Evolutionary conservation across 495 filamentous ascomycete genomes (phyloP).

Genomic region (Tuber aestivum): DNA sequence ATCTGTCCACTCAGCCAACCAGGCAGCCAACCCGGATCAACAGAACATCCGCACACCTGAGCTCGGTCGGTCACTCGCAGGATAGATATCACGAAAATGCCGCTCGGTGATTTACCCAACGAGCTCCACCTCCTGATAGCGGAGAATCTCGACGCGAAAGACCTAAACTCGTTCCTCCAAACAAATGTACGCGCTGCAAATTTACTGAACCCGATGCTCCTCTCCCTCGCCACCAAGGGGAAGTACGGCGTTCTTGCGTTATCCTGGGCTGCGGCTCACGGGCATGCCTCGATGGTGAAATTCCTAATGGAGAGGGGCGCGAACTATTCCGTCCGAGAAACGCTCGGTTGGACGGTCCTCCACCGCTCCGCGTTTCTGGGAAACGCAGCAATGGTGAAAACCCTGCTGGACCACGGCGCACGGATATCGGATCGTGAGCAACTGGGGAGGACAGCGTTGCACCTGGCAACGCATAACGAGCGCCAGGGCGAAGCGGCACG

Average conservation of each 20-base stretch:
- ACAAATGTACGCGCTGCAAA: not conserved
- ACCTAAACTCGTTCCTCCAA: not conserved
- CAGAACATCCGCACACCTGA: not conserved
- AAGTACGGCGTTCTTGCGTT: conserved; percentile 8
- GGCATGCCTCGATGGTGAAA: conserved; percentile 10
- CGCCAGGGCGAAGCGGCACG: not conserved
- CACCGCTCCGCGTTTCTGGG: conserved; percentile 54
- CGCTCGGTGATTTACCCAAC: not conserved
- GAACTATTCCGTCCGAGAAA: not conserved
- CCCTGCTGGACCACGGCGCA: conserved; percentile 45
- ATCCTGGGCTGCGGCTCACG: conserved; percentile 17
- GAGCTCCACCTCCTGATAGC: conserved; percentile 1
- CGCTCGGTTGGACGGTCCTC: conserved; percentile 40
- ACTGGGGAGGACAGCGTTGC: conserved; percentile 12
- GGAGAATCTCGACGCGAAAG: not conserved
- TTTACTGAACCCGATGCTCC: not conserved
- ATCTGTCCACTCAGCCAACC: not conserved
- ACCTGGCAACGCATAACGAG: conserved; percentile 18
- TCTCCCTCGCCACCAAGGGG: not conserved
- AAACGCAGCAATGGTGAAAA: conserved; percentile 47
- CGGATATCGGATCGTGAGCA: conserved; percentile 6
- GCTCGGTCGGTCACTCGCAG: not conserved
- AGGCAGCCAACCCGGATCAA: not conserved
- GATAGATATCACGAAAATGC: not conserved
- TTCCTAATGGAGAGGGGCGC: conserved; percentile 6